These are phyloP conservation scores for Amphirosellinia nigrospora DNA, from an alignment of 495 filamentous ascomycete genomes.

Conservation along the genomic window DNA sequence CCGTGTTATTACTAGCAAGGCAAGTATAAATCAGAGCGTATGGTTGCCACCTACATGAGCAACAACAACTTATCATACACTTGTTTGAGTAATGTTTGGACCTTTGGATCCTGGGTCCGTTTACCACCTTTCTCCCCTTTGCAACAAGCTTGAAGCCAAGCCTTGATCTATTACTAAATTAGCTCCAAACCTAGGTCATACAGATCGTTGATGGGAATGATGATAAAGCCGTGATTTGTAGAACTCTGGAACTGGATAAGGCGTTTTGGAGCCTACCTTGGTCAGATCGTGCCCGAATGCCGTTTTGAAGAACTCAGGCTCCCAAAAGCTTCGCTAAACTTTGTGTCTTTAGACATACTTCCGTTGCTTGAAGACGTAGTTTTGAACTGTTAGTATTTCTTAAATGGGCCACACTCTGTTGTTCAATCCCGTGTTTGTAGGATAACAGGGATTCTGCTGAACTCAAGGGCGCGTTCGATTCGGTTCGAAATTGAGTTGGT, in stretches of 20 bases:
- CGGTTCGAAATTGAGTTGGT: background rate
- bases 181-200: background rate
- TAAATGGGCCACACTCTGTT: too few relatives aligned
- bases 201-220: background rate
- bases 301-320: background rate
- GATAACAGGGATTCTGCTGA: background rate
- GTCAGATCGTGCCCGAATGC: background rate
- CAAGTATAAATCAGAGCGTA: background rate
- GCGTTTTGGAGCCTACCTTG: background rate
- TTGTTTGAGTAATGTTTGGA: background rate
- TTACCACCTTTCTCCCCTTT: background rate
- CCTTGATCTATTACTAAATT: background rate
- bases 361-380: too few relatives aligned
- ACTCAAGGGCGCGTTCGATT: background rate
- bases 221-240: background rate
- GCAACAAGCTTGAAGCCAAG: background rate
- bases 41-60: background rate
- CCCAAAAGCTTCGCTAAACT: constrained; percentile 14
- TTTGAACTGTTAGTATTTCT: too few relatives aligned
- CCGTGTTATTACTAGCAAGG: background rate
- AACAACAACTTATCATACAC: background rate
- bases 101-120: background rate
- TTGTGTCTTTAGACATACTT: background rate
- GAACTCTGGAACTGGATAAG: background rate
- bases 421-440: background rate